A percentile compares a stretch with the other conserved stretches of the same genome.
phyloP scores from a whole-genome alignment of 306 rosid species.

The Fragaria ananassa region DNA sequence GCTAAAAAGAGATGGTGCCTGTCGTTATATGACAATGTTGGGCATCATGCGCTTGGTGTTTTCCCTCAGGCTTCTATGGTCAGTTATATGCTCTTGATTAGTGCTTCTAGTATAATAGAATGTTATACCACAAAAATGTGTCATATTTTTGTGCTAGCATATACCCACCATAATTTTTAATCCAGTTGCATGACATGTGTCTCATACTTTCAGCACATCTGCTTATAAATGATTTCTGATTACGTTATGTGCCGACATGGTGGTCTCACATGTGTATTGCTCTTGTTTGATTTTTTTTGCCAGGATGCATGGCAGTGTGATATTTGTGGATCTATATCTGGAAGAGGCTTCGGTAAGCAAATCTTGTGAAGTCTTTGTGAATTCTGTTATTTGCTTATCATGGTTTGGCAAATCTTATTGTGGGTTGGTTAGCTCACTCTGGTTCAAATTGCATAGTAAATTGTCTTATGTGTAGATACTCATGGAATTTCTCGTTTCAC shows the following conservation, averaged over 20 bases:
- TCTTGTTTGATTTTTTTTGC: conserved; percentile 10
- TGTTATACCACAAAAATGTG: not conserved
- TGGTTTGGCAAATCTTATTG: not conserved
- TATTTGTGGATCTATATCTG: conserved; percentile 90
- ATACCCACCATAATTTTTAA: not conserved
- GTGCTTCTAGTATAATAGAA: not conserved
- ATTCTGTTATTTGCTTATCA: not conserved
- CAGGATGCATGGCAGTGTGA: conserved; percentile 99
- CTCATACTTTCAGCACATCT: not conserved
- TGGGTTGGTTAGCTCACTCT: not conserved
- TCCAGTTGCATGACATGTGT: conserved; percentile 7
- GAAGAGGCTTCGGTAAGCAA: conserved; percentile 93
- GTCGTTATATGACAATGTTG: conserved; percentile 79
- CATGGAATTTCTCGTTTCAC: not conserved
- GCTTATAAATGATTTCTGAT: not conserved
- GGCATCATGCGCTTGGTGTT: conserved; percentile 88
- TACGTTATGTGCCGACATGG: not conserved
- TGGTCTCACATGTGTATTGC: not conserved
- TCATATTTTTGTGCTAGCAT: too few relatives aligned
- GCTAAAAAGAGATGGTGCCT: conserved; percentile 97
- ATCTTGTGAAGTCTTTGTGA: not conserved
- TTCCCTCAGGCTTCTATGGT: conserved; percentile 95
- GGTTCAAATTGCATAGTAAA: not conserved
- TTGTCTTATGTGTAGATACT: not conserved
- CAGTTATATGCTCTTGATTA: conserved; percentile 21